Base-by-base conservation (phyloP, 257 asterid species). In the Solanum neorickii region DNA sequence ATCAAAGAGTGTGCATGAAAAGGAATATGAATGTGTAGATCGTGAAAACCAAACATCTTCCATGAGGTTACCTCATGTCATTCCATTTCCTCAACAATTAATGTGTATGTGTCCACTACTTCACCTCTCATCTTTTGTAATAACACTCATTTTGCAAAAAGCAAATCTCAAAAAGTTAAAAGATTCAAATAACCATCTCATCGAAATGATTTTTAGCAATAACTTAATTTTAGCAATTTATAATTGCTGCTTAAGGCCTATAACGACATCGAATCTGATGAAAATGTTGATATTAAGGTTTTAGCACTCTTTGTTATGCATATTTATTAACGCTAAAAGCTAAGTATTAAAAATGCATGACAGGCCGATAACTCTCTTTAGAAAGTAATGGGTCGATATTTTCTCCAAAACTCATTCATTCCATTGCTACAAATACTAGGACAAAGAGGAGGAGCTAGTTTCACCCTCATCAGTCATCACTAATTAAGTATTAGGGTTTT, bases 1-100 rank as follows among this genome's bases (percentile, higher is more conserved):
- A 35, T 70, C 8, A 20, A n/a, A 41, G 87, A 80, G 84, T 31
- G 90, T 88, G 90, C 35, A 66, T 37, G 15, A 83, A 39, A 20
- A 65, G 75, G 52, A 27, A 39, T 41, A 25, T 86, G n/a, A 84
- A 88, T 80, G 90, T 69, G 90, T 46, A 35, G 85, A 20, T 10
- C 25, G 87, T 35, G 87, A 65, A 31, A 5, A 3, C 6, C 88
- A 44, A 60, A 25, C 49, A 25, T 21, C 39, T 62, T 12, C 88
- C 88, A 86, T 88, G 78, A 35, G 90, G 18, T 70, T 2, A 68
- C 60, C 90, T 88, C 88, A 85, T 76, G 90, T 66, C 42, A 59
- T 59, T 59, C n/a, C 74, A 68, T 68, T 68, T 29, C 74, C 74
- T 68, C 20, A 31, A 31, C n/a, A 7, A 52, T 18, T 3, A 69